These are phyloP conservation scores for Gossypium anomalum DNA, from an alignment of 345 rosid species.

Conservation along the genomic window DNA sequence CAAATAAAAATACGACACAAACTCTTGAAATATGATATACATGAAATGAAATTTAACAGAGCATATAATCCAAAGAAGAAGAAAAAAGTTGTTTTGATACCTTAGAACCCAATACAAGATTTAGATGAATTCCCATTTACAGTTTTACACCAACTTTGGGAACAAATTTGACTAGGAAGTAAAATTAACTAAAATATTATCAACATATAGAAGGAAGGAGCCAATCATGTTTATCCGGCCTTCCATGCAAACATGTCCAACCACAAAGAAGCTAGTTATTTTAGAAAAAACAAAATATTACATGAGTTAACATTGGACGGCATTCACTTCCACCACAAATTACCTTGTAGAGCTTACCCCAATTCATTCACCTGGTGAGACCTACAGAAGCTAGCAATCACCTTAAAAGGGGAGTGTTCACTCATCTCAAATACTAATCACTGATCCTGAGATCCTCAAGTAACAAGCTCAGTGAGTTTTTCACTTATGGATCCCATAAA, in stretches of 20 bases:
- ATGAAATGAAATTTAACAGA: too few relatives aligned
- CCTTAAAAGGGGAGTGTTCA: constrained; percentile 29
- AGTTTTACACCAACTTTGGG: too few relatives aligned
- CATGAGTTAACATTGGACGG: constrained; percentile 1
- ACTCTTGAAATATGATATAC: too few relatives aligned
- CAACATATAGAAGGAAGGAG: too few relatives aligned
- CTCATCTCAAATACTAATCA: constrained; percentile 14
- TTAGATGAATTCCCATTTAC: too few relatives aligned
- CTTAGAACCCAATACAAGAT: too few relatives aligned
- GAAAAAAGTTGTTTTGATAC: too few relatives aligned
- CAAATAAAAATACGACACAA: too few relatives aligned
- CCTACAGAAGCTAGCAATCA: constrained; percentile 42
- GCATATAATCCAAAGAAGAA: too few relatives aligned
- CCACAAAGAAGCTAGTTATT: not conserved
- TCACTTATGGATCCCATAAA: not conserved
- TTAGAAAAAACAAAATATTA: not conserved
- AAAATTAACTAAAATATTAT: too few relatives aligned
- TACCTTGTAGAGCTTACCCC: constrained; percentile 20
- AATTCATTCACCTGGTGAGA: constrained; percentile 33
- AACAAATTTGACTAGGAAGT: too few relatives aligned
- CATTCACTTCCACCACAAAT: constrained; percentile 20
- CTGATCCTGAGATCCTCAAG: constrained; percentile 37
- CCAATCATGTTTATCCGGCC: not conserved
- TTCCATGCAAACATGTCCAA: constrained; percentile 13
- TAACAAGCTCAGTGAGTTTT: constrained; percentile 5